Evolutionary conservation across 1,284 basidiomycete genomes (phyloP).

Genomic region (Anthracocystis setariae): DNA sequence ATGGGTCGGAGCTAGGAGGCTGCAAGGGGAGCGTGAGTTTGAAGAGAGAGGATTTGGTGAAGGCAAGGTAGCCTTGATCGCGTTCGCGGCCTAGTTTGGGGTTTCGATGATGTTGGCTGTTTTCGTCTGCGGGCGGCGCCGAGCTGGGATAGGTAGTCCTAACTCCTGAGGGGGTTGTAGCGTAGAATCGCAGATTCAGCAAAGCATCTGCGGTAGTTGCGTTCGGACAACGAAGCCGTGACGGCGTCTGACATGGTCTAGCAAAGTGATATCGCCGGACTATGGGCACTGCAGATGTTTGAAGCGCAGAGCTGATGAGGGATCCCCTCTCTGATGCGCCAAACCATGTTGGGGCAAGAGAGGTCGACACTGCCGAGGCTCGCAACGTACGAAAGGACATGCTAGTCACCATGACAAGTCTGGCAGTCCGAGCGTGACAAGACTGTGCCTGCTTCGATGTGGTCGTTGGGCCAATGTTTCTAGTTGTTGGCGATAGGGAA

Average conservation of each 20-base stretch:
- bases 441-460: background rate
- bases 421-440: background rate
- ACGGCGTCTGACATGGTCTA: background rate
- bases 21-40: constrained; percentile 52
- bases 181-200: constrained; percentile 11
- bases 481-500: background rate
- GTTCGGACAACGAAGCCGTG: background rate
- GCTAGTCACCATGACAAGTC: constrained; percentile 3
- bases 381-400: constrained; percentile 17
- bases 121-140: constrained; percentile 30
- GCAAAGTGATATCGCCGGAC: background rate
- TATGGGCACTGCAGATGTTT: background rate
- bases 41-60: constrained; percentile 61
- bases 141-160: constrained; percentile 53
- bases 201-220: background rate
- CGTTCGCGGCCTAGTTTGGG: constrained; percentile 19
- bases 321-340: background rate
- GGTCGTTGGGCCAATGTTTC: background rate
- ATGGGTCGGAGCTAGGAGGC: constrained; percentile 36
- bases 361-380: constrained; percentile 2
- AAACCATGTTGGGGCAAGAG: background rate
- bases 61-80: constrained; percentile 56
- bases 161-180: constrained; percentile 41
- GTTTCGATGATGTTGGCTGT: constrained; percentile 29
- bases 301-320: background rate